A percentile compares a stretch with the other conserved stretches of the same genome.
These are phyloP conservation scores for Aphanomyces cochlioides DNA, from an alignment of 352 stramenopile genomes.

Conservation along the genomic window DNA sequence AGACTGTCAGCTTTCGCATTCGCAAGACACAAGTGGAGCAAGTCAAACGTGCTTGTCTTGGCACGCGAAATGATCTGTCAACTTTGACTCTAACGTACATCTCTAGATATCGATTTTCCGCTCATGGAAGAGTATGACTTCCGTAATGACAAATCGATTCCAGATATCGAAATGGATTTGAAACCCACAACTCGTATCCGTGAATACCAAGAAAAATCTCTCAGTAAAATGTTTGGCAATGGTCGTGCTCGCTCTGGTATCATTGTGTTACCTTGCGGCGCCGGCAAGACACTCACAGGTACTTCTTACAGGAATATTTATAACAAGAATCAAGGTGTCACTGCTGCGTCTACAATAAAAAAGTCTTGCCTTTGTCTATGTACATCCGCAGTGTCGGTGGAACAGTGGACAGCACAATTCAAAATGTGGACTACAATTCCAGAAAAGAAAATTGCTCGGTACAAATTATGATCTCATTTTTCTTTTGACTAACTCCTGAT, in stretches of 20 bases:
- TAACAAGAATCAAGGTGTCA: constrained; percentile 64
- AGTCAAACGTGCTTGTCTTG: constrained; percentile 88
- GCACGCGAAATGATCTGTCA: not conserved
- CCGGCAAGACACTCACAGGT: constrained; percentile 73
- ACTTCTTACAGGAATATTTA: not conserved
- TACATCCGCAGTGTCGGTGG: constrained; percentile 95
- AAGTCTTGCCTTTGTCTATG: constrained; percentile 97
- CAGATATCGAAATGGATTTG: constrained; percentile 82
- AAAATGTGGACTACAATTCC: constrained; percentile 96
- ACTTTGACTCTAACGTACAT: not conserved
- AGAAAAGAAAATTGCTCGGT: constrained; percentile 77
- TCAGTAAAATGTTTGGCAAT: constrained; percentile 99
- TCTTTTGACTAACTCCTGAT: not conserved
- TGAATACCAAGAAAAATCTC: constrained; percentile 97
- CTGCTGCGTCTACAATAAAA: constrained; percentile 95
- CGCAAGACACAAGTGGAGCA: constrained; percentile 88
- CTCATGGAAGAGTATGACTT: constrained; percentile 99
- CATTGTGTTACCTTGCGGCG: constrained; percentile 98
- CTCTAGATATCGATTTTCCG: constrained; percentile 94
- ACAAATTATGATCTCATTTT: not conserved
- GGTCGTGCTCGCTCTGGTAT: constrained; percentile 97
- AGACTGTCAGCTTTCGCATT: constrained; percentile 80
- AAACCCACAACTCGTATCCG: constrained; percentile 92
- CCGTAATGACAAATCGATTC: constrained; percentile 83
- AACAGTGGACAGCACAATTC: constrained; percentile 99